Base-by-base conservation (phyloP, 345 rosid species). In the Pugionium dolabratum region DNA sequence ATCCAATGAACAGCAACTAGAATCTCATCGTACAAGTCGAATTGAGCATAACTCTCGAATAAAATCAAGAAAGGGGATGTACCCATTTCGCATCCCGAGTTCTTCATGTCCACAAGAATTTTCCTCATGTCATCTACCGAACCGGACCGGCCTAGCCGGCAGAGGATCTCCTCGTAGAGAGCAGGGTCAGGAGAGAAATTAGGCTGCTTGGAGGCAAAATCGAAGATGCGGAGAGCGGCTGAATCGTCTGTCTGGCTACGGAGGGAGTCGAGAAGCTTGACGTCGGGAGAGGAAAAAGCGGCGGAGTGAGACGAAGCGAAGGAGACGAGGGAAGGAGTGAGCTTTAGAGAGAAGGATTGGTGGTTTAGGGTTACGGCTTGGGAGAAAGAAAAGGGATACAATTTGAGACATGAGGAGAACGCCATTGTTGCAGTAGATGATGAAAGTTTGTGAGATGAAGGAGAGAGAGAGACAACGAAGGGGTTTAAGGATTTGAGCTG, bases 181-280 rank as follows among this genome's bases (percentile, higher is more conserved):
- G 82, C 60, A 0, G 76, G 50, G 54, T 64, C 66, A 37, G 95
- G 95, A 37, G 69, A 30, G 82, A 88, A 93, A 70, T 79, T 67
- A 6, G 97, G 96, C 49, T 86, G 92, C 72, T 84, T 80, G n/a
- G 90, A 84, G 10, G 96, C 96, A 77, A 84, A 80, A 29, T 75
- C 44, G 54, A 88, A 78, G 66, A 90, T 61, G 61, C 85, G 83
- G 37, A 90, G 90, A 3, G 86, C 90, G 1, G 90, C 71, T 76
- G 89, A 79, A 30, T 83, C 90, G 66, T 90, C 89, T 41, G 56
- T 64, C 66, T 86, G 89, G 73, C 74, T 82, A 59, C 96, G 88
- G 83, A 93, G 79, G 64, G 92, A 71, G 67, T 88, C 77, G 64
- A 88, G 86, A 70, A 94, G 92, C 74, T 90, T 90, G 86, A 81